These are phyloP conservation scores for Planoprotostelium fungivorum DNA, from an alignment of 78 protist genomes.

Conservation along the genomic window DNA sequence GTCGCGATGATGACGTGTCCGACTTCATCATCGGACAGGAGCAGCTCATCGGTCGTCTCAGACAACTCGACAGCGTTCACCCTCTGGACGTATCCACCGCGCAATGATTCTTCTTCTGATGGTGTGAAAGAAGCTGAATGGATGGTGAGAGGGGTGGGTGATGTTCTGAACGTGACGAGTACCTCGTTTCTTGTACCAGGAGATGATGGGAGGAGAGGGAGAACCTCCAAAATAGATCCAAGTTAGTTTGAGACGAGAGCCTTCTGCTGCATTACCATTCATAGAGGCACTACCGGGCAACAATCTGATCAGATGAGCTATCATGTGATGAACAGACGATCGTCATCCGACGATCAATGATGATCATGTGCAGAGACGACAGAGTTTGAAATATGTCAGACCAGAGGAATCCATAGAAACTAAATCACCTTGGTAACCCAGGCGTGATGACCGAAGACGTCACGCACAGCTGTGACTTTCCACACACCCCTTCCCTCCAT, in stretches of 20 bases:
- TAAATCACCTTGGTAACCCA: too few relatives aligned
- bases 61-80: background rate
- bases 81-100: background rate
- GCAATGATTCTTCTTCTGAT: background rate
- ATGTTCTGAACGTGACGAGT: background rate
- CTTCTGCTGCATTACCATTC: too few relatives aligned
- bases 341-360: too few relatives aligned
- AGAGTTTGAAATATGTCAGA: too few relatives aligned
- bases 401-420: too few relatives aligned
- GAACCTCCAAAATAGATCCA: background rate
- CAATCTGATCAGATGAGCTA: too few relatives aligned
- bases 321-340: too few relatives aligned
- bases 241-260: too few relatives aligned
- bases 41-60: background rate
- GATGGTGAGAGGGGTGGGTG: background rate
- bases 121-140: too few relatives aligned
- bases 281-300: too few relatives aligned
- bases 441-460: background rate
- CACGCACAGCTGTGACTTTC: background rate
- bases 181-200: background rate
- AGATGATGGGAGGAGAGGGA: background rate
- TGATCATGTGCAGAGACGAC: too few relatives aligned
- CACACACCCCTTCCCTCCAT: too few relatives aligned
- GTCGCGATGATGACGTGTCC: background rate
- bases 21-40: background rate